Conservation (phyloP, 768 basidiomycete species). For the Kondoa malvinella region DNA sequence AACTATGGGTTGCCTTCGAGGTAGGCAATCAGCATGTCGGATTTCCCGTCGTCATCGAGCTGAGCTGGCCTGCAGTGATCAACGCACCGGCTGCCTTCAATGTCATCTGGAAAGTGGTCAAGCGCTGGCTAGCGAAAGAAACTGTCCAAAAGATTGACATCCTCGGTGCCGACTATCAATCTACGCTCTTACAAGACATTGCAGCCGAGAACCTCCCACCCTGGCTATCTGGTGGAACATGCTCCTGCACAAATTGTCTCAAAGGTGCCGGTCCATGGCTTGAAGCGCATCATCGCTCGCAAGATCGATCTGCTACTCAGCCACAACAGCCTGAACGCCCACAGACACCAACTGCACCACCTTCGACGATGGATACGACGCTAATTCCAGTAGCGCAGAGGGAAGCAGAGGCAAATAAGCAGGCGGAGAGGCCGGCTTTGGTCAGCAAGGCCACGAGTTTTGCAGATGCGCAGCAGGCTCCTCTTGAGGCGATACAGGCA, state of each 20-base stretch:
- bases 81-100: background rate
- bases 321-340: background rate
- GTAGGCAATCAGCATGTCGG: no score
- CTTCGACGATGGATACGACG: no score
- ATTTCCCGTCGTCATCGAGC: no score
- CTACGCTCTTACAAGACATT: conserved; percentile 43
- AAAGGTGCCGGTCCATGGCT: background rate
- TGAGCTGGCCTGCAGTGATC: background rate
- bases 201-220: conserved; percentile 49
- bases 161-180: conserved; percentile 45
- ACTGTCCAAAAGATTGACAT: conserved; percentile 53
- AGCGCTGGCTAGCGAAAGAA: background rate
- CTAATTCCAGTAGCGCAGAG: no score
- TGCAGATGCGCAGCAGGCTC: no score
- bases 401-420: no score
- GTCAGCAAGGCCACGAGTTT: no score
- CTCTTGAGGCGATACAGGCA: no score
- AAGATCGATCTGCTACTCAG: background rate
- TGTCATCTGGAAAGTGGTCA: background rate
- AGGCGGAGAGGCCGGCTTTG: no score
- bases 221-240: conserved; percentile 44
- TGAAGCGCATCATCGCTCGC: background rate
- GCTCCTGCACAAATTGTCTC: conserved; percentile 34
- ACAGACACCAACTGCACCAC: background rate
- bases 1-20: background rate